phyloP scores from a whole-genome alignment of 768 basidiomycete species.

The Leucosporidium yakuticum region DNA sequence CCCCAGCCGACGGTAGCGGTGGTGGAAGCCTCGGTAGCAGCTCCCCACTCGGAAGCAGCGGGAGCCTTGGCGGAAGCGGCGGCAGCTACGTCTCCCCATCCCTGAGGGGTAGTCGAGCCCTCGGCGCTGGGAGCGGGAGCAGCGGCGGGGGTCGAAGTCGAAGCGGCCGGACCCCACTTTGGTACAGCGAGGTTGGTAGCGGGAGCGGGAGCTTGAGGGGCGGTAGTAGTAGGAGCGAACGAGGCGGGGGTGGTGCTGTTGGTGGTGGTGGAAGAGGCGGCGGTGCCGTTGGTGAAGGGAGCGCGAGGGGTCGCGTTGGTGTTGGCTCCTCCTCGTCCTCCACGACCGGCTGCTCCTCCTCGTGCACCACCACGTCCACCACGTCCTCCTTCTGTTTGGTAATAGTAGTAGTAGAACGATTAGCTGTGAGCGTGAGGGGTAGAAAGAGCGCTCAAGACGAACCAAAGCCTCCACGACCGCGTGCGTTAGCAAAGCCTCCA shows the following conservation, averaged over 20 bases:
- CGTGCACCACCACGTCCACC: slow-evolving; percentile 8
- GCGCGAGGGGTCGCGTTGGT: not conserved
- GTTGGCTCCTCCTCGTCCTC: not conserved
- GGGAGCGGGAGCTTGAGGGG: not conserved
- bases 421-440: too few relatives aligned
- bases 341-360: slow-evolving; percentile 2
- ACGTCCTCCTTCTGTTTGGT: not conserved
- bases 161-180: not conserved
- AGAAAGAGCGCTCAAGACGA: not conserved
- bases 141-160: slow-evolving; percentile 3
- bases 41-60: slow-evolving; percentile 1
- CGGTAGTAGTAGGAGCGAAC: slow-evolving; percentile 4
- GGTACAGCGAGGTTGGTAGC: not conserved
- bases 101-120: too few relatives aligned
- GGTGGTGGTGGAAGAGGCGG: not conserved
- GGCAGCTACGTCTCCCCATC: slow-evolving; percentile 5
- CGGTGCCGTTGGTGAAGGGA: slow-evolving; percentile 3
- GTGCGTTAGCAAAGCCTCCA: not conserved
- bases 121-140: not conserved
- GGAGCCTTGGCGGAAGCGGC: not conserved
- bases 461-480: slow-evolving; percentile 7
- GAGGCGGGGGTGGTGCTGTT: slow-evolving; percentile 2
- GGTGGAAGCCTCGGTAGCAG: slow-evolving; percentile 17
- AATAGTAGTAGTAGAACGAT: too few relatives aligned
- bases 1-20: slow-evolving; percentile 20